Base-by-base conservation (phyloP, 768 basidiomycete species). In the Hortiboletus campestris region DNA sequence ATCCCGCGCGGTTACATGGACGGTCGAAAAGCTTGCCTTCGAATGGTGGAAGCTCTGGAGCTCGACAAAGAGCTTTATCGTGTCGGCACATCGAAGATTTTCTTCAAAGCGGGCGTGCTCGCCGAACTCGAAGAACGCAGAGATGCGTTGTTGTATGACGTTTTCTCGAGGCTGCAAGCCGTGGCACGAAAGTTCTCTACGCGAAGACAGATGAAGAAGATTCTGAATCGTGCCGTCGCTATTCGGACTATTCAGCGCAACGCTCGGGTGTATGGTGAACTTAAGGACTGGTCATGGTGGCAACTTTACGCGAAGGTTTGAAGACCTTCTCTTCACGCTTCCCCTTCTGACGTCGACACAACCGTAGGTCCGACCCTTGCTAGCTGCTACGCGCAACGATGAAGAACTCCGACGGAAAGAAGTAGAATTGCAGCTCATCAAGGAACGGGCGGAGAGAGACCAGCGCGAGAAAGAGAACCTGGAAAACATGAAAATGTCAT, bases 221-320 rank as follows among this genome's bases (percentile, higher is more conserved):
- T 97, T 46, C 79, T 98, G 46, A 94, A 98, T 65, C 87, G 97
- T 44, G 94, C 94, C 2, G 78, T 87, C 39, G 94, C 97, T 6
- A 85, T 95, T 40, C 83, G 91, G 44, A 95, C 91, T 2, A 94
- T 98, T 57, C 97, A 98, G 68, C 82, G 86, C 43, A 99, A 99
- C 68, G 96, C 96, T 2, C 79, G 94, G 20, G 80, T 97, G 20
- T 98, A 98, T 67, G 86, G 88, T 8, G 88, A 92, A 52, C 78
- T 99, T 29, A 80, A 85, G 44, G 92, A 96, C 49, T 98, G 97
- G 97, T 94, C 96, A 2, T 98, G 97, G 97, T 99, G 97, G 97
- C 90, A 94, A 59, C 79, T 98, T 10, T 99, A 95, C 68, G 94
- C 94, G 3, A 96, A 96, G 78, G 93, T 84, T 57, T 43, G 72